These are phyloP conservation scores for Melampsora occidentalis DNA, from an alignment of 1,284 basidiomycete genomes.

Conservation along the genomic window DNA sequence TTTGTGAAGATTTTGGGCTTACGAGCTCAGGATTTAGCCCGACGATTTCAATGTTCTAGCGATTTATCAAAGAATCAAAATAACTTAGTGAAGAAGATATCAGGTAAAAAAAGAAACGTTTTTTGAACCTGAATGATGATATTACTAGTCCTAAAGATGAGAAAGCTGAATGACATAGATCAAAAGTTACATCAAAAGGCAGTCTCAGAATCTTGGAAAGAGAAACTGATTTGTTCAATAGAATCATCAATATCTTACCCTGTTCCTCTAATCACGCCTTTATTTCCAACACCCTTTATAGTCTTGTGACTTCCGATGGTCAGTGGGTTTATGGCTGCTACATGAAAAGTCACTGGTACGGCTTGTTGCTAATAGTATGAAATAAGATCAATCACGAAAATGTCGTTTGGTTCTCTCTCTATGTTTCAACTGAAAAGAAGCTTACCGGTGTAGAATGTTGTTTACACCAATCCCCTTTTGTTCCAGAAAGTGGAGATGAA, in stretches of 20 bases:
- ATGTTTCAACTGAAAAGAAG: too few species aligned
- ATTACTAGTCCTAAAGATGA: background rate
- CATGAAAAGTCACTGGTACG: background rate
- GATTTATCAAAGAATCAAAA: too few species aligned
- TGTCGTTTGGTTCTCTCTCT: too few species aligned
- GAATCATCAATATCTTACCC: background rate
- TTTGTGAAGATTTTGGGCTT: background rate
- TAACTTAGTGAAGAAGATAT: background rate
- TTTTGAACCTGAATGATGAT: background rate
- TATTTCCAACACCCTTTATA: background rate
- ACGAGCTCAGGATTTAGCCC: constrained; percentile 28
- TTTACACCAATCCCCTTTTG: too few species aligned
- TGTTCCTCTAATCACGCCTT: background rate
- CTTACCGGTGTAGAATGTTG: too few species aligned
- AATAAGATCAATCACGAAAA: background rate
- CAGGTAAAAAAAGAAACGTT: background rate
- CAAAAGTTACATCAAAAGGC: background rate
- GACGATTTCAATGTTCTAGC: constrained; percentile 22
- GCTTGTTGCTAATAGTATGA: background rate
- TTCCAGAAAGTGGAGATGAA: too few species aligned
- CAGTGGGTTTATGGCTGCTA: background rate
- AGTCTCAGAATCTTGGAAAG: too few species aligned
- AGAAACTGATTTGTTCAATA: background rate
- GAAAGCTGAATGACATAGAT: background rate
- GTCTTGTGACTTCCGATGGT: background rate